Evolutionary conservation across 129 eudicot species (phyloP).

Genomic region (Arctium lappa): DNA sequence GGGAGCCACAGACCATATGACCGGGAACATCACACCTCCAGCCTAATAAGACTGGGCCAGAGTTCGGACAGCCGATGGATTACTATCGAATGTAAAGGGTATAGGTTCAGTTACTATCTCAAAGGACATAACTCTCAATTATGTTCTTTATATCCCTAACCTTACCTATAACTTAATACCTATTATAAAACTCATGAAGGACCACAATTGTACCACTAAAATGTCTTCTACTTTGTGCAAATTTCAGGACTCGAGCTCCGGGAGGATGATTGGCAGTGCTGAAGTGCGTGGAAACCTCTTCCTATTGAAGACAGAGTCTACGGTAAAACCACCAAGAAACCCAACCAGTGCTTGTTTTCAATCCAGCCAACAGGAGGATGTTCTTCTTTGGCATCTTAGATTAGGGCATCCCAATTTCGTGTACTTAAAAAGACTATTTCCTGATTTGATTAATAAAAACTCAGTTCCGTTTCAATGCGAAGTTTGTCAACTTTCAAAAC

Average conservation of each 20-base stretch:
- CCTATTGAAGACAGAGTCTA: background rate
- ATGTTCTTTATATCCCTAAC: background rate
- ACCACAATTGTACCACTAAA: background rate
- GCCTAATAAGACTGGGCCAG: no score
- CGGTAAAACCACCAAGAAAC: background rate
- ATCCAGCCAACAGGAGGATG: background rate
- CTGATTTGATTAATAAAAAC: background rate
- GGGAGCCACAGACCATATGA: background rate
- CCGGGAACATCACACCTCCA: background rate
- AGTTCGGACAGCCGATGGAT: no score
- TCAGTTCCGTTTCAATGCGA: no score
- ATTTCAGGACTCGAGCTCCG: background rate
- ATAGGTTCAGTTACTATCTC: no score
- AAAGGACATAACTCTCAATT: background rate
- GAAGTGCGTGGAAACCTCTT: background rate
- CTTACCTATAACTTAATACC: no score
- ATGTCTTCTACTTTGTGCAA: background rate
- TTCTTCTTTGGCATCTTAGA: background rate
- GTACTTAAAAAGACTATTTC: background rate
- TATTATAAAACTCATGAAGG: background rate
- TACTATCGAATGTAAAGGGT: no score
- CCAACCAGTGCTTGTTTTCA: background rate
- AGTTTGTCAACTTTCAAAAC: no score
- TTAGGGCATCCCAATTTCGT: background rate
- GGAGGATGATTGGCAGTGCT: conserved; percentile 15